Percentiles rank a stretch among this genome's conserved stretches.
Evolutionary conservation across 441 rosid species (phyloP).

Genomic region (Bocquillonia castaneifolia): DNA sequence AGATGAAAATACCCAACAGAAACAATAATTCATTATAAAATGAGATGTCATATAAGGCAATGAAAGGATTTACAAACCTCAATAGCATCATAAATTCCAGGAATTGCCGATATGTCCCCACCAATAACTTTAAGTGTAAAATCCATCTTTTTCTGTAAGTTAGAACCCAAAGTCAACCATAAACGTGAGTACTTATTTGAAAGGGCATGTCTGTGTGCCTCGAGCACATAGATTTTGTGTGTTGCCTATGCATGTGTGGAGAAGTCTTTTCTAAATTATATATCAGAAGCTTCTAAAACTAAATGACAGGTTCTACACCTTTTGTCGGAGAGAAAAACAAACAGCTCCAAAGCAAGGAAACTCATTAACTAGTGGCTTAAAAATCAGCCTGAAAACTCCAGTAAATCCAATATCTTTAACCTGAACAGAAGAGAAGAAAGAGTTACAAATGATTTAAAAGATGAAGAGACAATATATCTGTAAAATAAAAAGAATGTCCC

Average conservation of each 20-base stretch:
- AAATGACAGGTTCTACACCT: slow-evolving; percentile 33
- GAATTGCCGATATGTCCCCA: slow-evolving; percentile 79
- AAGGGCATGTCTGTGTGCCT: not conserved
- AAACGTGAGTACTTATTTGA: not conserved
- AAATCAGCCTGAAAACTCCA: slow-evolving; percentile 88
- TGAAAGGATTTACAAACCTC: slow-evolving; percentile 46
- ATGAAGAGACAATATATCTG: not conserved
- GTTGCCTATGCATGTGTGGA: not conserved
- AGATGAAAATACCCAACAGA: no score
- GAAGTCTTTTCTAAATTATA: not conserved
- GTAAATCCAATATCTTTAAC: slow-evolving; percentile 88
- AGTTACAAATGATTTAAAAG: not conserved
- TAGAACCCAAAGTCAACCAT: slow-evolving; percentile 3
- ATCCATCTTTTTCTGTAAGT: slow-evolving; percentile 66
- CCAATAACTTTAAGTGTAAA: slow-evolving; percentile 81
- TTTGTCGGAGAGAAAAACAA: slow-evolving; percentile 66
- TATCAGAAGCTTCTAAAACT: slow-evolving; percentile 9
- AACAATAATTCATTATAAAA: slow-evolving; percentile 2
- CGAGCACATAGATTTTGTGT: not conserved
- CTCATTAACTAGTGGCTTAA: slow-evolving; percentile 72
- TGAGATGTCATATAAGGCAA: slow-evolving; percentile 1
- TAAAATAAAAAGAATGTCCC: not conserved
- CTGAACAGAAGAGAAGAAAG: slow-evolving; percentile 28
- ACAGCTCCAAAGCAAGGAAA: slow-evolving; percentile 96
- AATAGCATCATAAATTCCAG: slow-evolving; percentile 79